phyloP scores from a whole-genome alignment of 805 yeast species.

The Kluyveromyces nonfermentans region DNA sequence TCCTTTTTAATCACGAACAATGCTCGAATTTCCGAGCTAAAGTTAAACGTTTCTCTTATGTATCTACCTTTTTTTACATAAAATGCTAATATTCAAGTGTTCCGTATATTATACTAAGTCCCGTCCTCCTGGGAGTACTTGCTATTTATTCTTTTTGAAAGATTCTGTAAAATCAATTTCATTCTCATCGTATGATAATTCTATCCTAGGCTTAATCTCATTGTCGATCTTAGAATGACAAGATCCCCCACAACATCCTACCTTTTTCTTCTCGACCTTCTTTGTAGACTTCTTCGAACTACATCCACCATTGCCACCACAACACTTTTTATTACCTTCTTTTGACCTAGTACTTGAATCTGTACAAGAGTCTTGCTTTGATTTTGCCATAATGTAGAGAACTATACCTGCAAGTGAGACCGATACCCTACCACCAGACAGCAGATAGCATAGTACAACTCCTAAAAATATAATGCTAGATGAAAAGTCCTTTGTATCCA shows the following conservation, averaged over 20 bases:
- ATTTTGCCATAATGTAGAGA: constrained; percentile 16
- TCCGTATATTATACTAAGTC: constrained; percentile 1
- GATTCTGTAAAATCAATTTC: constrained; percentile 35
- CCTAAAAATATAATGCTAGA: constrained; percentile 5
- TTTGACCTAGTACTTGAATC: neutral
- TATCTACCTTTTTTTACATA: no score
- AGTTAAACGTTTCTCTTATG: no score
- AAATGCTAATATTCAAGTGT: neutral
- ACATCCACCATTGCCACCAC: constrained; percentile 14
- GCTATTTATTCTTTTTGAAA: constrained; percentile 16
- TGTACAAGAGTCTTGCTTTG: neutral
- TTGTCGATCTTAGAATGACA: constrained; percentile 26
- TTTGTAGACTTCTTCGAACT: constrained; percentile 1
- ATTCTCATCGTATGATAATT: constrained; percentile 28
- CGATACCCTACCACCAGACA: constrained; percentile 32
- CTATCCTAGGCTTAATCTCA: constrained; percentile 8
- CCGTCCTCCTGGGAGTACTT: neutral
- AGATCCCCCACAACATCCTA: constrained; percentile 28
- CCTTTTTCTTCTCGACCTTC: constrained; percentile 11
- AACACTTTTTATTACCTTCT: constrained; percentile 15
- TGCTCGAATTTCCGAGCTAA: no score
- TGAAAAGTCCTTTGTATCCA: neutral
- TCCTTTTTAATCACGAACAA: no score
- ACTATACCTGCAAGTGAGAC: constrained; percentile 24
- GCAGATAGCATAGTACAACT: constrained; percentile 11